phyloP scores from a whole-genome alignment of 1,284 basidiomycete genomes.

The Hymenochaete sp. region DNA sequence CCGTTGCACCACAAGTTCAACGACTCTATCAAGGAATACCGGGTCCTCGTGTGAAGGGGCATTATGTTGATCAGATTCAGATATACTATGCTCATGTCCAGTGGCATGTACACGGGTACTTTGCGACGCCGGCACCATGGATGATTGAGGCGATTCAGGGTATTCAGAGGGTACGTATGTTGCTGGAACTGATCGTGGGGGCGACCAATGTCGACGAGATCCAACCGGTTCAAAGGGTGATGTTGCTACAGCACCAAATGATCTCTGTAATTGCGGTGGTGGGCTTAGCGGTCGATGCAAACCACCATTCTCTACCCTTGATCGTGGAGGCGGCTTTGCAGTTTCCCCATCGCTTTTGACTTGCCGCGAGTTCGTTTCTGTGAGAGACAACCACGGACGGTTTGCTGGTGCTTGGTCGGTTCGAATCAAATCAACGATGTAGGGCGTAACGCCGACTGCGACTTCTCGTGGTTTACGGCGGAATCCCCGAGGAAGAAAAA shows the following conservation, averaged over 20 bases:
- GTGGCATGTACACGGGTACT: too few relatives aligned
- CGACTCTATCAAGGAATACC: constrained; percentile 19
- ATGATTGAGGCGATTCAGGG: not conserved
- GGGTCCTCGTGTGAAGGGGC: not conserved
- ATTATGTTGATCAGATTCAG: too few relatives aligned
- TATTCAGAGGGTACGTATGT: not conserved
- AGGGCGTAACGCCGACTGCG: not conserved
- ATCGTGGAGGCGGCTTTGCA: too few relatives aligned
- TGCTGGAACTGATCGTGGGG: constrained; percentile 1
- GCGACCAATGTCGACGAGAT: too few relatives aligned
- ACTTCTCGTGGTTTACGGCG: not conserved
- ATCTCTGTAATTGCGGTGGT: too few relatives aligned
- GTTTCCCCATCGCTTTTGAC: too few relatives aligned
- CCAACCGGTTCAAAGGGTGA: too few relatives aligned
- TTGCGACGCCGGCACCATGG: not conserved
- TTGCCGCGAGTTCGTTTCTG: not conserved
- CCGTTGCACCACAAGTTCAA: constrained; percentile 22
- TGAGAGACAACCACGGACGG: not conserved
- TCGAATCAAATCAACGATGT: not conserved
- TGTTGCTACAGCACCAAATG: too few relatives aligned
- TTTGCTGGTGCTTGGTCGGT: not conserved
- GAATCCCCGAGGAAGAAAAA: constrained; percentile 7
- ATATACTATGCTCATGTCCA: too few relatives aligned
- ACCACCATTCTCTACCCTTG: too few relatives aligned
- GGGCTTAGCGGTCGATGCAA: too few relatives aligned